Percentiles rank a stretch among this genome's conserved stretches.
Conservation (phyloP, 2,329 filamentous ascomycete genomes). For the Hymenoscyphus salicellus region DNA sequence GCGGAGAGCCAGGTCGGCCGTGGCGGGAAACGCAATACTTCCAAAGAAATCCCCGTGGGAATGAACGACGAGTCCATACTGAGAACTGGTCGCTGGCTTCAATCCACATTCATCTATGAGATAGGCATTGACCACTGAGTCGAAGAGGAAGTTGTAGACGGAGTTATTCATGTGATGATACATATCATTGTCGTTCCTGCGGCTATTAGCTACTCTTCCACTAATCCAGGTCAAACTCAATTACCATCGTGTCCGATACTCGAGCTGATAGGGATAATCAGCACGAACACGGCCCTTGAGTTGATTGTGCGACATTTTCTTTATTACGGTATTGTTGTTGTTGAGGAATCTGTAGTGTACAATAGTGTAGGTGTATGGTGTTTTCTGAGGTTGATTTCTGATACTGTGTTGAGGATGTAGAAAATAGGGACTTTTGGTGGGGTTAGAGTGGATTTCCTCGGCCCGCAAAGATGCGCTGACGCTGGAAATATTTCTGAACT, state of each 20-base stretch:
- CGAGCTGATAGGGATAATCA: constrained; percentile 75
- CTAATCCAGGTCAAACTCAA: neutral
- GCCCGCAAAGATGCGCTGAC: too few relatives aligned
- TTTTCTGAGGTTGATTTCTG: neutral
- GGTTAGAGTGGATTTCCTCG: too few relatives aligned
- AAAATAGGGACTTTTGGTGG: too few relatives aligned
- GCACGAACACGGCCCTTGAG: constrained; percentile 58
- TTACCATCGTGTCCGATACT: constrained; percentile 85
- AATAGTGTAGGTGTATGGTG: neutral
- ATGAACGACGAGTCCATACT: constrained; percentile 82
- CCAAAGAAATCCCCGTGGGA: constrained; percentile 83
- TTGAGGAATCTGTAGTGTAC: too few relatives aligned
- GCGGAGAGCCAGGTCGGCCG: constrained; percentile 76
- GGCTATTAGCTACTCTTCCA: constrained; percentile 14
- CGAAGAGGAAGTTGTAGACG: constrained; percentile 68
- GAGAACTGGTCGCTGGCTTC: constrained; percentile 63
- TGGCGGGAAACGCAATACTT: constrained; percentile 75
- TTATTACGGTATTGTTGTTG: neutral
- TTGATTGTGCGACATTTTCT: constrained; percentile 34
- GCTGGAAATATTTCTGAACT: too few relatives aligned
- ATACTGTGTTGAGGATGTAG: too few relatives aligned
- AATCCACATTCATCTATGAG: constrained; percentile 76
- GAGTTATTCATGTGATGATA: constrained; percentile 92
- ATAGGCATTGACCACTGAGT: constrained; percentile 87
- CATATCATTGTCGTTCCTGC: constrained; percentile 90